phyloP scores from a whole-genome alignment of 768 basidiomycete genomes.

The Agrocybe pediades region DNA sequence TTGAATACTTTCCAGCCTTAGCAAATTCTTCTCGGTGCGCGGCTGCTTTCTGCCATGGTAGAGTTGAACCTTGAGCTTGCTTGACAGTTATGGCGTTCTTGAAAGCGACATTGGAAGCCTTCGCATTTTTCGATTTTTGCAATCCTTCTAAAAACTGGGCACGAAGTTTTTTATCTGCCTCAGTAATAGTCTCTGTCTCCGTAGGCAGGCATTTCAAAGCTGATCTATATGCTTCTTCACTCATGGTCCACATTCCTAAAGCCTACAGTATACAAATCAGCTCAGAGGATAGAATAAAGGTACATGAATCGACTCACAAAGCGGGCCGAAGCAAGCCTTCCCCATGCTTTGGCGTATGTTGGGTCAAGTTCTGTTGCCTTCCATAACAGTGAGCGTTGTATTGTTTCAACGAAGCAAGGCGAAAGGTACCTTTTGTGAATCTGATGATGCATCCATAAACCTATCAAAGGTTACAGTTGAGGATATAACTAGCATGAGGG shows the following conservation, averaged over 20 bases:
- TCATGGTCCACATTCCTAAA: slow-evolving; percentile 18
- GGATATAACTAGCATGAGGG: not conserved
- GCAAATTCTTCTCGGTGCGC: not conserved
- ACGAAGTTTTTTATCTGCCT: slow-evolving; percentile 33
- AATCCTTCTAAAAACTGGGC: slow-evolving; percentile 33
- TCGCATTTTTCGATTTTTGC: slow-evolving; percentile 17
- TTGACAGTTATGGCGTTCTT: not conserved
- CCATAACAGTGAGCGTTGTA: not conserved
- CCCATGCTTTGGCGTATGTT: slow-evolving; percentile 26
- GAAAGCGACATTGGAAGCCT: too few relatives aligned
- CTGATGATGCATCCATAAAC: slow-evolving; percentile 31
- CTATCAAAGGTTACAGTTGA: slow-evolving; percentile 10
- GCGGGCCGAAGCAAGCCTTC: slow-evolving; percentile 35
- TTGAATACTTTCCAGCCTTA: not conserved
- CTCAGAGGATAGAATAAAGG: not conserved
- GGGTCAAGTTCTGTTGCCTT: slow-evolving; percentile 42
- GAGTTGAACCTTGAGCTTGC: not conserved
- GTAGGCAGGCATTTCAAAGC: slow-evolving; percentile 33
- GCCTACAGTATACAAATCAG: slow-evolving; percentile 21
- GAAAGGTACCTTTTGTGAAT: slow-evolving; percentile 29
- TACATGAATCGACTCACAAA: slow-evolving; percentile 20
- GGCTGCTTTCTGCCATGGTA: slow-evolving; percentile 1
- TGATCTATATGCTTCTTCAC: slow-evolving; percentile 29
- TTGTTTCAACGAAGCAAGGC: not conserved
- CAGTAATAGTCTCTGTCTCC: slow-evolving; percentile 19